A percentile compares a stretch with the other conserved stretches of the same genome.
Conservation (phyloP, 371 early-diverging fungal species). For the Chytridiales sp. region DNA sequence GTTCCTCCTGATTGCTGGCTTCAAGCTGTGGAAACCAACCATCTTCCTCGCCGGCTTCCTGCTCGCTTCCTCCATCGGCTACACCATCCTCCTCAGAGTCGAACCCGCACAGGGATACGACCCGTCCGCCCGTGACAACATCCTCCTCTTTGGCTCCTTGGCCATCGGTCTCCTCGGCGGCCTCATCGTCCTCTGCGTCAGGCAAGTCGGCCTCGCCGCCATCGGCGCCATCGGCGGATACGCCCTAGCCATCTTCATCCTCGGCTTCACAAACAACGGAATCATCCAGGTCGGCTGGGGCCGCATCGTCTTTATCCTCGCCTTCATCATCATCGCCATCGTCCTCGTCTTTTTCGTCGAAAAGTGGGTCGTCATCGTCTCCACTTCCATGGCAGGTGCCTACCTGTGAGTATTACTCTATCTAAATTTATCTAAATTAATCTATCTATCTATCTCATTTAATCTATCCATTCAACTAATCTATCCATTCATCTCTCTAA, state of each 20-base stretch:
- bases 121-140: slow-evolving; percentile 34
- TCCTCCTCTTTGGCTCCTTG: slow-evolving; percentile 50
- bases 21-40: slow-evolving; percentile 53
- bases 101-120: slow-evolving; percentile 49
- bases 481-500: too few species aligned
- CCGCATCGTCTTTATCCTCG: slow-evolving; percentile 64
- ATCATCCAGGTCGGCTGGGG: slow-evolving; percentile 59
- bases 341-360: slow-evolving; percentile 36
- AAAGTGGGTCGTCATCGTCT: slow-evolving; percentile 31
- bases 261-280: slow-evolving; percentile 59
- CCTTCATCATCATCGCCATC: slow-evolving; percentile 54
- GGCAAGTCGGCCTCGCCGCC: slow-evolving; percentile 25
- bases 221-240: slow-evolving; percentile 37
- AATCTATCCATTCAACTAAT: too few species aligned
- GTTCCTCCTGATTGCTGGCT: slow-evolving; percentile 65
- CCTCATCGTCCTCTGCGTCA: slow-evolving; percentile 45
- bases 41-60: slow-evolving; percentile 58
- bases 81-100: slow-evolving; percentile 57
- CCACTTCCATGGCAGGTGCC: slow-evolving; percentile 36
- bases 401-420: slow-evolving; percentile 23
- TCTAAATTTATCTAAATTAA: too few species aligned
- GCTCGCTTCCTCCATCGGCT: slow-evolving; percentile 45
- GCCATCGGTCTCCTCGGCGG: slow-evolving; percentile 49
- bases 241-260: slow-evolving; percentile 48
- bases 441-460: too few species aligned